Evolutionary conservation across 1,284 basidiomycete genomes (phyloP).

Genomic region (Cutaneotrichosporon sp.): DNA sequence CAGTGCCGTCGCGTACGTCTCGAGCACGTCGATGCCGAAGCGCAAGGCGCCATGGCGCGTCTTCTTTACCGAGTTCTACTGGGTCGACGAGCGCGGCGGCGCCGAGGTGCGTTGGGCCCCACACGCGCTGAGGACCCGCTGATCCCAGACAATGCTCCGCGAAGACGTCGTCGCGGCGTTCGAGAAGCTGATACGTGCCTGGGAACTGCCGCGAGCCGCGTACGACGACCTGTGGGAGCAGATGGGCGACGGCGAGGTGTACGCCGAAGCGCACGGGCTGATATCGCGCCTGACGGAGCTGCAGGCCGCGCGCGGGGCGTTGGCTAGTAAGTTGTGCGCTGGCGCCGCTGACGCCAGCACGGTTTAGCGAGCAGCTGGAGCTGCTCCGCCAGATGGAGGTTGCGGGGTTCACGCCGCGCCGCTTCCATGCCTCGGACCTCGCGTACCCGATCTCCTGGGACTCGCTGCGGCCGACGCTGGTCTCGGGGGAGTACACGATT

Average conservation of each 20-base stretch:
- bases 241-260: not conserved
- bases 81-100: not conserved
- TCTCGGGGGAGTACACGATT: not conserved
- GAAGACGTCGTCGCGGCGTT: not conserved
- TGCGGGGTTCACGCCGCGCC: not conserved
- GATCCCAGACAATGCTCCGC: not conserved
- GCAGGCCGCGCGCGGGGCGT: not conserved
- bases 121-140: not conserved
- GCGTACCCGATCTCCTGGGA: not conserved
- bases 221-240: not conserved
- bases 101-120: not conserved
- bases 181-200: not conserved
- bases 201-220: not conserved
- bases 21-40: not conserved
- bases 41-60: not conserved
- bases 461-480: not conserved
- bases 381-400: not conserved
- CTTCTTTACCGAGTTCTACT: slow-evolving; percentile 2
- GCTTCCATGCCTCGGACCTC: not conserved
- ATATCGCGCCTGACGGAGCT: not conserved
- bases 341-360: not conserved
- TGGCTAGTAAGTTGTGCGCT: not conserved
- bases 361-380: not conserved
- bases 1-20: not conserved
- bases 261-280: not conserved